Percentiles rank a stretch among this genome's conserved stretches.
Evolutionary conservation across 129 eudicot species (phyloP).

Genomic region (Gnaphalium uliginosum): DNA sequence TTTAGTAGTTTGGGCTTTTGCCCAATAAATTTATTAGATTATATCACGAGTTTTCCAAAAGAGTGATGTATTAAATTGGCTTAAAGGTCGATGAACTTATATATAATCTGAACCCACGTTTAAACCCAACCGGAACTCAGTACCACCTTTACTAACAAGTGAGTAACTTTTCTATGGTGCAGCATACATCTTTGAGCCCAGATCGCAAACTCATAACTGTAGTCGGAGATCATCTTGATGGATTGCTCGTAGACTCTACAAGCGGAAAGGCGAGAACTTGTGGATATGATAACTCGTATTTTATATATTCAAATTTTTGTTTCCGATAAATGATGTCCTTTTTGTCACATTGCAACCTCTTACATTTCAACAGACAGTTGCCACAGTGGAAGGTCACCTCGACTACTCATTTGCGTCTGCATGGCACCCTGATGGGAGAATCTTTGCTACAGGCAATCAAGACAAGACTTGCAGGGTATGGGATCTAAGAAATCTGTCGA

Average conservation of each 20-base stretch:
- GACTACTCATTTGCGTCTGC: constrained; percentile 92
- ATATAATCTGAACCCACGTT: not conserved
- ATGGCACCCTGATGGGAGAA: constrained; percentile 51
- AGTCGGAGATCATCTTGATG: constrained; percentile 81
- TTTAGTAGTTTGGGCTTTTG: too few relatives aligned
- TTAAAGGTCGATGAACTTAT: too few relatives aligned
- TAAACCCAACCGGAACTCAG: too few relatives aligned
- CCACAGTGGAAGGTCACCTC: constrained; percentile 65
- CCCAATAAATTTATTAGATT: too few relatives aligned
- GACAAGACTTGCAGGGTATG: constrained; percentile 92
- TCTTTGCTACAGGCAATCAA: constrained; percentile 84
- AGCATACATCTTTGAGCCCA: constrained; percentile 93
- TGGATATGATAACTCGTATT: not conserved
- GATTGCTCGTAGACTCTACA: constrained; percentile 74
- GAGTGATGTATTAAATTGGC: too few relatives aligned
- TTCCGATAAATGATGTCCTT: not conserved
- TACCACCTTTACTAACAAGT: not conserved
- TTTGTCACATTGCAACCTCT: not conserved
- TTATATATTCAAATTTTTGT: not conserved
- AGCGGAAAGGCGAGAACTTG: constrained; percentile 66
- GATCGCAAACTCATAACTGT: constrained; percentile 64
- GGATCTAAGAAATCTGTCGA: constrained; percentile 69
- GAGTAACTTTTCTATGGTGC: constrained; percentile 31
- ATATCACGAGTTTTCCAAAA: too few relatives aligned
- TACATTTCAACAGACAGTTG: constrained; percentile 51